Conservation (phyloP, 1,139 yeast genomes). For the Protomyces macrosporus region DNA sequence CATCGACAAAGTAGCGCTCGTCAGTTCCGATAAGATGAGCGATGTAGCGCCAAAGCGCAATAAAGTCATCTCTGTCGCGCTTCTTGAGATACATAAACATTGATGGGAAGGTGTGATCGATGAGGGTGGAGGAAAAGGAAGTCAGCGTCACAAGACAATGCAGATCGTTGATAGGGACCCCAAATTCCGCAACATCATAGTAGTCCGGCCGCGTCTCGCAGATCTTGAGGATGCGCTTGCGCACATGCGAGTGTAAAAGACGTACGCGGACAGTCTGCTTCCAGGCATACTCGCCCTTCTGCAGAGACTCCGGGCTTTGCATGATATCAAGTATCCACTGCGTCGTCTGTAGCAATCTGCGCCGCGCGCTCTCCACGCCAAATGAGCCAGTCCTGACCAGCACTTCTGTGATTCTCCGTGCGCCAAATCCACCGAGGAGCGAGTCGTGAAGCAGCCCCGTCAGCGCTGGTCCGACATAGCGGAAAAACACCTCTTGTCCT, state of each 20-base stretch:
- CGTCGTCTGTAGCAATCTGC: conserved; percentile 22
- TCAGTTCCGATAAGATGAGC: conserved; percentile 24
- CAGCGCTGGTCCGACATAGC: conserved; percentile 22
- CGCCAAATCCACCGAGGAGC: conserved; percentile 23
- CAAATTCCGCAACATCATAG: conserved; percentile 16
- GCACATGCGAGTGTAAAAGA: conserved; percentile 19
- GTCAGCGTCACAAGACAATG: conserved; percentile 21
- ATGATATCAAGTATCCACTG: conserved; percentile 22
- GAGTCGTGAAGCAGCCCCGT: conserved; percentile 18
- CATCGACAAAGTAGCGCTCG: conserved; percentile 9
- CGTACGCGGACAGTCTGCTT: conserved; percentile 22
- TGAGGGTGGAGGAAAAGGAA: conserved; percentile 15
- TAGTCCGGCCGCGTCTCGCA: conserved; percentile 12
- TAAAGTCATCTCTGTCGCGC: conserved; percentile 18
- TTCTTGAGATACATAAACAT: conserved; percentile 19
- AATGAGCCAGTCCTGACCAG: conserved; percentile 23
- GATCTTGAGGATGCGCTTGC: conserved; percentile 3
- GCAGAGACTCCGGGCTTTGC: conserved; percentile 16
- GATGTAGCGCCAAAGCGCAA: conserved; percentile 24
- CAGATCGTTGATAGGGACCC: conserved; percentile 20
- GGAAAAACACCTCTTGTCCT: conserved; percentile 25
- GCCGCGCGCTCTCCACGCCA: conserved; percentile 21
- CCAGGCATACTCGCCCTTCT: conserved; percentile 21
- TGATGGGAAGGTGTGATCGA: conserved; percentile 18
- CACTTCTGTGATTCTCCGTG: conserved; percentile 19